Evolutionary conservation across 495 filamentous ascomycete species (phyloP).

Genomic region (Podospora pseudocomata): DNA sequence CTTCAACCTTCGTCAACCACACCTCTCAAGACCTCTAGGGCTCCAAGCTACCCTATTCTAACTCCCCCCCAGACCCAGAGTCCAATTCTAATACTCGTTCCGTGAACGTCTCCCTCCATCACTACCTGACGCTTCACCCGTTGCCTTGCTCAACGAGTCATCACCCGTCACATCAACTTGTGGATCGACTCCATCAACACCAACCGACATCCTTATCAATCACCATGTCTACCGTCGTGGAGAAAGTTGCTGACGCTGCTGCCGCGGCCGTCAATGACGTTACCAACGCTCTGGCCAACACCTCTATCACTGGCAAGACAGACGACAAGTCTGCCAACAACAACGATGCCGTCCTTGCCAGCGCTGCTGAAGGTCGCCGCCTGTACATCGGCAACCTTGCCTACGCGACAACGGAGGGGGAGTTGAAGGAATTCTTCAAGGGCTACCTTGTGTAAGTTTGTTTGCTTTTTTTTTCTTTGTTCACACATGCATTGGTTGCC

Average conservation of each 20-base stretch:
- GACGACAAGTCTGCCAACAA: constrained; percentile 55
- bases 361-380: constrained; percentile 96
- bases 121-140: constrained; percentile 28
- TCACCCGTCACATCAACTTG: constrained; percentile 33
- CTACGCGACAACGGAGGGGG: constrained; percentile 98
- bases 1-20: constrained; percentile 37
- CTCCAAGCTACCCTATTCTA: constrained; percentile 86
- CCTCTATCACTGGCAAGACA: constrained; percentile 57
- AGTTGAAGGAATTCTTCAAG: constrained; percentile 99
- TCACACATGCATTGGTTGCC: constrained; percentile 5
- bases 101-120: constrained; percentile 28
- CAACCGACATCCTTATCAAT: constrained; percentile 34
- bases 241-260: constrained; percentile 57
- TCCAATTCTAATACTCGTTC: constrained; percentile 43
- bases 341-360: constrained; percentile 73
- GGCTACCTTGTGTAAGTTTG: constrained; percentile 91
- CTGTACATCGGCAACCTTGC: constrained; percentile 99
- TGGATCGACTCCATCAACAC: constrained; percentile 36
- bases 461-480: constrained; percentile 7
- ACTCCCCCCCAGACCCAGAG: constrained; percentile 57
- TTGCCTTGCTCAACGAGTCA: constrained; percentile 38
- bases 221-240: constrained; percentile 60
- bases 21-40: constrained; percentile 64
- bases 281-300: constrained; percentile 78
- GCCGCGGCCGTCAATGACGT: constrained; percentile 73